These are phyloP conservation scores for Thalassiosira exigua DNA, from an alignment of 352 stramenopile species.

Conservation along the genomic window DNA sequence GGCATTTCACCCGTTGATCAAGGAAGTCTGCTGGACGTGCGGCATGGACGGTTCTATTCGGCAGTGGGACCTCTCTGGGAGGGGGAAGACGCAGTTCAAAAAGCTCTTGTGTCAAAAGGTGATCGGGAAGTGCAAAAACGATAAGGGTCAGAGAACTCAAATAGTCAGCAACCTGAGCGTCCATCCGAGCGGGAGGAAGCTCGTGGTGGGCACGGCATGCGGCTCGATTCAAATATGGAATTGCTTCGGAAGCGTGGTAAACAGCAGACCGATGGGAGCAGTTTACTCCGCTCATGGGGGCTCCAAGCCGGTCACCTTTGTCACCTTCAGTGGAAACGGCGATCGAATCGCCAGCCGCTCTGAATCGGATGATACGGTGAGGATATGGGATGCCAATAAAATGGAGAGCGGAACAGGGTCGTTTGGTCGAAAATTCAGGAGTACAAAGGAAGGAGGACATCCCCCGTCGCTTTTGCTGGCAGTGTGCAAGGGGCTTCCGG, in stretches of 20 bases:
- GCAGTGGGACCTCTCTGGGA: conserved; percentile 87
- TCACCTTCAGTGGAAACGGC: conserved; percentile 63
- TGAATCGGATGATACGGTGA: conserved; percentile 61
- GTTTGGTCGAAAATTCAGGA: conserved; percentile 26
- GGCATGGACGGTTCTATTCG: conserved; percentile 86
- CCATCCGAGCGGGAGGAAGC: conserved; percentile 64
- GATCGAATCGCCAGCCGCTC: conserved; percentile 64
- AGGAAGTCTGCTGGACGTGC: conserved; percentile 83
- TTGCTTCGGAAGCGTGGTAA: conserved; percentile 47
- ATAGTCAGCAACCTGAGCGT: conserved; percentile 66
- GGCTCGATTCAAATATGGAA: conserved; percentile 79
- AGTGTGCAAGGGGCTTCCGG: conserved; percentile 55
- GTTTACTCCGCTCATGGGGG: conserved; percentile 61
- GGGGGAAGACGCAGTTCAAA: conserved; percentile 76
- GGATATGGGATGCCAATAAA: conserved; percentile 65
- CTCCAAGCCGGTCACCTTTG: conserved; percentile 55
- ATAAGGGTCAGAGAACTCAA: conserved; percentile 69
- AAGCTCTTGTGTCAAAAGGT: conserved; percentile 77
- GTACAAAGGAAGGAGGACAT: conserved; percentile 20
- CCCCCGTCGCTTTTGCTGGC: conserved; percentile 45
- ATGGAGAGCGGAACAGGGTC: conserved; percentile 46
- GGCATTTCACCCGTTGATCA: conserved; percentile 86
- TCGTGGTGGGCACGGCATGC: conserved; percentile 70
- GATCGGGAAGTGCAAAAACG: conserved; percentile 69
- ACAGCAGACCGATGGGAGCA: conserved; percentile 57